A percentile compares a stretch with the other conserved stretches of the same genome.
phyloP scores from a whole-genome alignment of 805 yeast genomes.

The Wickerhamiella allomyrinae region DNA sequence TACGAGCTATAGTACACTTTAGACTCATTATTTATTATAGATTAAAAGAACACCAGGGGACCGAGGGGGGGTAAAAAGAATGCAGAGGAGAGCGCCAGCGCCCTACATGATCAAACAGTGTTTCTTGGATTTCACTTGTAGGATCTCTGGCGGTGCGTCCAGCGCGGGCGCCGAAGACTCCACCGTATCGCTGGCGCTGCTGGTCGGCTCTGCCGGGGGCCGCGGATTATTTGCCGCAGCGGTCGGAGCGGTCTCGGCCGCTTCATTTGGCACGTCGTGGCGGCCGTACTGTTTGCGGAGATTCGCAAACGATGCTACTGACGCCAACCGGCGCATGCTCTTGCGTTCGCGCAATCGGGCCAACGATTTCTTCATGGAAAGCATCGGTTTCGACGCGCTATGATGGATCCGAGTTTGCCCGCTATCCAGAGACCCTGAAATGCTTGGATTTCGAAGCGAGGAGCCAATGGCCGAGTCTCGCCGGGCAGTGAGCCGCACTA shows the following conservation, averaged over 20 bases:
- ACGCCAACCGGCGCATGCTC: constrained; percentile 8
- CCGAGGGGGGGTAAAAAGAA: neutral
- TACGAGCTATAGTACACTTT: neutral
- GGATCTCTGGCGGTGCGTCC: neutral
- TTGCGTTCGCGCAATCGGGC: constrained; percentile 9
- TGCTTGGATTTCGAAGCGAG: constrained; percentile 8
- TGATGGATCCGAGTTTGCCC: constrained; percentile 1
- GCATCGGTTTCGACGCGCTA: constrained; percentile 10
- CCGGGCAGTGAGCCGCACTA: constrained; percentile 77
- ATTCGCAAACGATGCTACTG: constrained; percentile 1
- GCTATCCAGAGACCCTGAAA: constrained; percentile 12
- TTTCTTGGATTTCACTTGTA: neutral
- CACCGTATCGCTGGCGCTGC: neutral
- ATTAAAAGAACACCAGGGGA: neutral
- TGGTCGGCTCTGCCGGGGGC: neutral
- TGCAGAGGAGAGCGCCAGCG: neutral
- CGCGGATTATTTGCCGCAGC: neutral
- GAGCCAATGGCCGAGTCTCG: constrained; percentile 33
- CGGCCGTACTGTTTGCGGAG: neutral
- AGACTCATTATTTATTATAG: neutral
- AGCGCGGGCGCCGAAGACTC: neutral
- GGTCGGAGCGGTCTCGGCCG: neutral
- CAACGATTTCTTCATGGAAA: constrained; percentile 12
- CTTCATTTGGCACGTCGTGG: neutral
- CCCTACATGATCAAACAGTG: neutral